A percentile compares a stretch with the other conserved stretches of the same genome.
phyloP scores from a whole-genome alignment of 2,329 filamentous ascomycete genomes.

The Parasarocladium wereldwijsianum region DNA sequence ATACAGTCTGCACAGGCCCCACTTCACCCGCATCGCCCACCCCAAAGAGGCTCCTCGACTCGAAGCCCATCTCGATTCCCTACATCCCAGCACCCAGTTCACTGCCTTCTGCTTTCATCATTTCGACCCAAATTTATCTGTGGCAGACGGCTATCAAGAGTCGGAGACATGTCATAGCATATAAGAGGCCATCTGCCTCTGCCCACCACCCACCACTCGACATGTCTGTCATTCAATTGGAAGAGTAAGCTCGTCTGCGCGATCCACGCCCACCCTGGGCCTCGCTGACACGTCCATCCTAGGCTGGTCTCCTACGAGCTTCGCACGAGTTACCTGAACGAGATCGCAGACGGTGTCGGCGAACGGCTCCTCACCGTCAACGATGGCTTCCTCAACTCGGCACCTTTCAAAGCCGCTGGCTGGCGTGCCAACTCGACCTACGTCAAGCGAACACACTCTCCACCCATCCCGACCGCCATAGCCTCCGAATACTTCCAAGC shows the following conservation, averaged over 20 bases:
- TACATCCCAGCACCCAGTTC: no score
- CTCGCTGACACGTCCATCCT: conserved; percentile 9
- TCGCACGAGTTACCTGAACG: conserved; percentile 63
- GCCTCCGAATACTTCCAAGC: conserved; percentile 75
- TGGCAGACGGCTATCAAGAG: no score
- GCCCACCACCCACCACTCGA: no score
- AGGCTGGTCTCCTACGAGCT: conserved; percentile 75
- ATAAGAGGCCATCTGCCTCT: no score
- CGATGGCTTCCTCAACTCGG: conserved; percentile 63
- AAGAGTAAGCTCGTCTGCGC: conserved; percentile 16
- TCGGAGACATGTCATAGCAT: no score
- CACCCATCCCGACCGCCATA: conserved; percentile 70
- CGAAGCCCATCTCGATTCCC: no score
- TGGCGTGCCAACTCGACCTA: conserved; percentile 63
- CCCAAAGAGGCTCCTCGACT: no score
- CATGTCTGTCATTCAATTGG: conserved; percentile 24
- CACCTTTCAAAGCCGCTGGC: conserved; percentile 68
- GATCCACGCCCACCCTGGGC: background rate
- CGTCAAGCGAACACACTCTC: conserved; percentile 72
- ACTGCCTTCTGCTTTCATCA: no score
- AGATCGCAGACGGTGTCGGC: conserved; percentile 71
- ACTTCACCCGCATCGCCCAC: no score
- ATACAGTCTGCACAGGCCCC: no score
- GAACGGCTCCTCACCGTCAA: conserved; percentile 74
- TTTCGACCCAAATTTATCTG: no score